These are phyloP conservation scores for Suillus weaverae DNA, from an alignment of 768 basidiomycete species.

Conservation along the genomic window DNA sequence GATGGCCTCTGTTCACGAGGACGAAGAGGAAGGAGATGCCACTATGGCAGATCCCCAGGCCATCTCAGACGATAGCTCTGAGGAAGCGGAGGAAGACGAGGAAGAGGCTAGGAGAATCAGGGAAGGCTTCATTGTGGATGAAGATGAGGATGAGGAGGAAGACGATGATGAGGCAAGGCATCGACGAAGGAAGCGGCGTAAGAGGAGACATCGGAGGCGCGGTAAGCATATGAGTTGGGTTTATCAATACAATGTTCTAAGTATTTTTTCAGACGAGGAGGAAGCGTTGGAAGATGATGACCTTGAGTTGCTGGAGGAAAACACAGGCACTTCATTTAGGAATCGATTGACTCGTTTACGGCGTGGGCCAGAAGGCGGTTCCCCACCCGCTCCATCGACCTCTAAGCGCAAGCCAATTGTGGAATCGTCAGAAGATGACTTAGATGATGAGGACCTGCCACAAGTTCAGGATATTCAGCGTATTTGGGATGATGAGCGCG, in stretches of 20 bases:
- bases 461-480: slow-evolving; percentile 61
- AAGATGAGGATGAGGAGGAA: slow-evolving; percentile 79
- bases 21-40: slow-evolving; percentile 56
- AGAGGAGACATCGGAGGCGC: slow-evolving; percentile 59
- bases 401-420: slow-evolving; percentile 59
- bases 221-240: slow-evolving; percentile 36
- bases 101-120: slow-evolving; percentile 79
- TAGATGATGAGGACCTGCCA: slow-evolving; percentile 54
- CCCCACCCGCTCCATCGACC: slow-evolving; percentile 61
- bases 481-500: slow-evolving; percentile 78
- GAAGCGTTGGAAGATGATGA: slow-evolving; percentile 83
- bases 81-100: slow-evolving; percentile 88
- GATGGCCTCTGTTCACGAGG: slow-evolving; percentile 51
- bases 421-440: slow-evolving; percentile 78
- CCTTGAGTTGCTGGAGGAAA: slow-evolving; percentile 80
- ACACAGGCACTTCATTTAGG: slow-evolving; percentile 80
- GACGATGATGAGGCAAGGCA: slow-evolving; percentile 56
- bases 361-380: slow-evolving; percentile 71
- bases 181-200: slow-evolving; percentile 64
- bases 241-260: slow-evolving; percentile 15
- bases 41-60: slow-evolving; percentile 44
- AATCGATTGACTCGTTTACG: slow-evolving; percentile 74
- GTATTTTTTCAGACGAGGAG: slow-evolving; percentile 47
- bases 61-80: slow-evolving; percentile 79
- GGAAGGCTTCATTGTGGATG: slow-evolving; percentile 92